Base-by-base conservation (phyloP, 208 protist genomes). In the Sergeia podlipaevii region DNA sequence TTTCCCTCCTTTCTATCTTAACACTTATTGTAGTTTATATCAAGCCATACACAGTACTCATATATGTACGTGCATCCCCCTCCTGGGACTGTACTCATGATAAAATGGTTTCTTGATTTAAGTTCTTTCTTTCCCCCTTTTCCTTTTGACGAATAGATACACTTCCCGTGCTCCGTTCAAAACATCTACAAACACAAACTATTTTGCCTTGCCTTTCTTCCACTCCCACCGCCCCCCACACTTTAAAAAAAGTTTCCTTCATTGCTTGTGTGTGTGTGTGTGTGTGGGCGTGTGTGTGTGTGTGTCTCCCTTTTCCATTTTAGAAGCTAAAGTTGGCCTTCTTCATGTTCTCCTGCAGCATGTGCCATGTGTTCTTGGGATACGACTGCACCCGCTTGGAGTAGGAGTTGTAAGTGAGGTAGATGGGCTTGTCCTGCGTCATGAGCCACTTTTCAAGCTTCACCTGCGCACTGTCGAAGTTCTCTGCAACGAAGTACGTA, bases 401-500 rank as follows among this genome's bases (percentile, higher is more conserved):
- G 80, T 87, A 93, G 18, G 92, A 75, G 74, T 98, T 96, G 76
- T 98, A 98, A 32, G 73, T 57, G 8, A 97, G 61, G 42, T 61
- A 75, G 57, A 98, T 92, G 10, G 91, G 87, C 42, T 85, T 74
- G 17, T 84, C 74, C 44, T 97, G 76, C 0, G 45, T 53, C 10
- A 48, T 50, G 6, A 93, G 72, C 78, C 93, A 98, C 37, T 79
- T 44, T 60, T 79, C 69, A 41, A 97, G 74, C 72, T 93, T 76
- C 13, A 70, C 51, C 69, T 97, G 95, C 24, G 93, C 92, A 37
- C 92, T 71, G 20, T 84, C 68, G 70, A 97, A 97, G 72, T 66
- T 88, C 30, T 96, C 72, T 13, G 91, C 91, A 20, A 98, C 93
- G 68, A 92, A 98, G 77, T 98, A 98, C 18, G 64, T 49, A 8